A percentile compares a stretch with the other conserved stretches of the same genome.
Conservation (phyloP, 768 basidiomycete genomes). For the Russula lepida region DNA sequence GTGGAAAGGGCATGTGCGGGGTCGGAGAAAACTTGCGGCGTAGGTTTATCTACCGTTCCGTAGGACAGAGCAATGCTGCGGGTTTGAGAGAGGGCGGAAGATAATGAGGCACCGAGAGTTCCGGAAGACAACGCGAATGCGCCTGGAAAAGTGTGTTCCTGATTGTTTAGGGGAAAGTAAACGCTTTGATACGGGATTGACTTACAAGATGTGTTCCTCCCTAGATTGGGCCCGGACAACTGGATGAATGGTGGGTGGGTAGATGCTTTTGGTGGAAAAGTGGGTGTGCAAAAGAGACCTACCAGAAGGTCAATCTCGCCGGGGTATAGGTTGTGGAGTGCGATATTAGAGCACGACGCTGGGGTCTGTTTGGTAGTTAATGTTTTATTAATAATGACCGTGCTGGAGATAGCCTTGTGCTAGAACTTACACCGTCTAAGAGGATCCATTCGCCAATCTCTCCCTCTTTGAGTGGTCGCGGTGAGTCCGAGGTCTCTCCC, state of each 20-base stretch:
- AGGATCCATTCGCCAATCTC: conserved; percentile 91
- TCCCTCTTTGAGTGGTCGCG: conserved; percentile 63
- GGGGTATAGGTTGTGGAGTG: conserved; percentile 79
- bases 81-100: conserved; percentile 57
- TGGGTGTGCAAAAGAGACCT: conserved; percentile 22
- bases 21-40: conserved; percentile 49
- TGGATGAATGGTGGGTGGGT: conserved; percentile 23
- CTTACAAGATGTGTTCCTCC: conserved; percentile 75
- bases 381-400: neutral
- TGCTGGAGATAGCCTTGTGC: neutral
- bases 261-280: neutral
- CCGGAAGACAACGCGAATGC: conserved; percentile 88
- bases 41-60: conserved; percentile 50
- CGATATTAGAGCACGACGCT: conserved; percentile 87
- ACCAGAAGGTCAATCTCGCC: conserved; percentile 87
- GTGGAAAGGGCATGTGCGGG: conserved; percentile 67
- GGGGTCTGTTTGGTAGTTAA: conserved; percentile 60
- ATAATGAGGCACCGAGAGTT: conserved; percentile 86
- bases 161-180: neutral
- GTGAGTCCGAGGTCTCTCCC: conserved; percentile 55
- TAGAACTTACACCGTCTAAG: conserved; percentile 60
- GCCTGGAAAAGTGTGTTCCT: conserved; percentile 34
- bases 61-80: conserved; percentile 84
- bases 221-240: conserved; percentile 83
- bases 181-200: neutral